Base-by-base conservation (phyloP, 495 filamentous ascomycete species). In the Penicillium coprophilum region DNA sequence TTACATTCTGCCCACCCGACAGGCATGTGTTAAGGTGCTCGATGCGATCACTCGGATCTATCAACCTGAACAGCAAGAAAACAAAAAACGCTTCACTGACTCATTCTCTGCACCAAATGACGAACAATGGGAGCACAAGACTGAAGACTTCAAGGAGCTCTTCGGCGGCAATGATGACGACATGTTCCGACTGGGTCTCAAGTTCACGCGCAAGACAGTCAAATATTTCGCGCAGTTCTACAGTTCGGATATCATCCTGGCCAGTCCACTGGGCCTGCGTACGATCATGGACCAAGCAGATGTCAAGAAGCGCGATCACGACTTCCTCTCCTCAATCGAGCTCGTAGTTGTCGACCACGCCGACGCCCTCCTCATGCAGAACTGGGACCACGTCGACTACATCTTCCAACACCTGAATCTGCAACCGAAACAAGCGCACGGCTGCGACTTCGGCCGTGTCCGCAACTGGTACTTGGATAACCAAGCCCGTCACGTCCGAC, bases 161-260 rank as follows among this genome's bases (percentile, higher is more conserved):
- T 98, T 98, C 61, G 85, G 80, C 45, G 94, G 94, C 40, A 97
- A 96, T 71, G 90, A 96, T 66, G 93, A 97, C 61, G 94, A 97
- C 73, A 90, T 93, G 82, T 98, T 97, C 80, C 83, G 92, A 19
- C 71, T 97, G 1, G 94, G 93, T 27, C 62, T 98, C 55, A 97
- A 97, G 68, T 96, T 98, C 68, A 97, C 94, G 0, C 83, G 94
- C 41, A 96, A 95, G 72, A 94, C 92, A 0, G 78, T 97, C 64
- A 97, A 96, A 68, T 94, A 89, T 67, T 98, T 96, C 68, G 82
- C 93, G 6, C 87, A 92, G 66, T 98, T 98, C 72, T 97, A 97
- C 76, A 90, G 87, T 60, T 96, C 91, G 3, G 94, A 98, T 68
- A 87, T 98, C 64, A 93, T 98, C 54, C 79, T 98, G 45, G 93